Evolutionary conservation across 176 grass and related monocot species (phyloP).

Genomic region (Aegilops bicornis): DNA sequence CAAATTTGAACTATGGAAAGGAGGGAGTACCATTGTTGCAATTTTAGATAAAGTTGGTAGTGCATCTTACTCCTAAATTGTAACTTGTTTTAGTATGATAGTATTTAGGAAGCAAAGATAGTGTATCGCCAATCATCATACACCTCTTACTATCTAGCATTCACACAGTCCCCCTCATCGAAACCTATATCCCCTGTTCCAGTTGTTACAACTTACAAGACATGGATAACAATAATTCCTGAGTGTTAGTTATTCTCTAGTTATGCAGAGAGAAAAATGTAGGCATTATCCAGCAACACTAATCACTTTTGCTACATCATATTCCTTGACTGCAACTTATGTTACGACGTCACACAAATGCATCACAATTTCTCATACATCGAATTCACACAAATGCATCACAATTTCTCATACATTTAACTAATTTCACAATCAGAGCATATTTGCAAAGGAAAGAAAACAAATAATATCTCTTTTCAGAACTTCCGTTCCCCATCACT

Average conservation of each 20-base stretch:
- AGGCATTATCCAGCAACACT: neutral
- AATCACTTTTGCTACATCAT: neutral
- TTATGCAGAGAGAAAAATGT: neutral
- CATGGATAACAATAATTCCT: neutral
- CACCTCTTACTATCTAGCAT: neutral
- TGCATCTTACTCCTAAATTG: neutral
- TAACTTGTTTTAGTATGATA: neutral
- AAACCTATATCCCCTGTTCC: neutral
- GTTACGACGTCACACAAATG: neutral
- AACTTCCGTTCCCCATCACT: neutral
- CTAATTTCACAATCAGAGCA: neutral
- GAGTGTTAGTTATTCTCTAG: neutral
- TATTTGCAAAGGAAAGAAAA: neutral
- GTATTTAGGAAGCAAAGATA: neutral
- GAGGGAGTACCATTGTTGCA: too few species aligned
- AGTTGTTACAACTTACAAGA: neutral
- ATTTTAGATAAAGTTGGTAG: neutral
- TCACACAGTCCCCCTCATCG: neutral
- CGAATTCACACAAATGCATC: too few species aligned
- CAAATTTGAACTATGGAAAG: too few species aligned
- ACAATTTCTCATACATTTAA: too few species aligned
- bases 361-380: neutral
- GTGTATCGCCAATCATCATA: neutral
- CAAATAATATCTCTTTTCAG: neutral
- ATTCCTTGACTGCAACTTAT: neutral